Evolutionary conservation across 371 early-diverging fungal genomes (phyloP), one percentile per base, ranked within the genome.

Genomic region (Mucor mucedo): DNA sequence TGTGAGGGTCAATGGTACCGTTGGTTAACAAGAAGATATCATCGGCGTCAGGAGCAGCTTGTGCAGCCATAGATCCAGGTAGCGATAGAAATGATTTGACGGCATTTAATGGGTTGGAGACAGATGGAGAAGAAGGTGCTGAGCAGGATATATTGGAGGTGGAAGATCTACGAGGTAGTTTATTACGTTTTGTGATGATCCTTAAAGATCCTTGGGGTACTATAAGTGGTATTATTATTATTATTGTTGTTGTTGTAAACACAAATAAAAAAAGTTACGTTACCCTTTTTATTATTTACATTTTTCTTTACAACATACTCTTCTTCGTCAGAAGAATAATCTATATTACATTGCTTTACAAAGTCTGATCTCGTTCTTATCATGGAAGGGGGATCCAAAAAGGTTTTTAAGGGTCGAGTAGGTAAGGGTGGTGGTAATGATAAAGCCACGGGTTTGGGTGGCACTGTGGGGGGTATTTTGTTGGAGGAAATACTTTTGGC

Each of bases 1-100:
- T 58, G 14, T 64, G 63, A 0, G 83, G 80, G 45, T 83, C 80
- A 11, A 81, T 60, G 8, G 68, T 69, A 11, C 74, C 74, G 14
- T 76, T 75, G 9, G 74, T 68, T n/a, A 78, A n/a, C 8, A 63
- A 21, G 40, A 67, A 67, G 4, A 62, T 28, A 33, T 62, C 62
- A 13, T 67, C 55, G 8, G 41, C 32, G 2, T 56, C 52, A 3
- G 60, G 63, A 27, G 49, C 48, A 16, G 69, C 35, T 13, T 69
- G 63, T 0, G 63, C 33, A 47, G 60, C 55, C 38, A 68, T 68
- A 7, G 64, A 55, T 1, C 70, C 66, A 11, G 70, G 70, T 10
- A 70, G 42, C 10, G 71, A 71, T 11, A 71, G 35, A 33, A 71
- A 71, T n/a, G 68, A 60, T 41, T 71, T 71, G 13, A 71, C 71